Conservation (phyloP, 2,329 filamentous ascomycete genomes). For the Trichoderma harzianum region DNA sequence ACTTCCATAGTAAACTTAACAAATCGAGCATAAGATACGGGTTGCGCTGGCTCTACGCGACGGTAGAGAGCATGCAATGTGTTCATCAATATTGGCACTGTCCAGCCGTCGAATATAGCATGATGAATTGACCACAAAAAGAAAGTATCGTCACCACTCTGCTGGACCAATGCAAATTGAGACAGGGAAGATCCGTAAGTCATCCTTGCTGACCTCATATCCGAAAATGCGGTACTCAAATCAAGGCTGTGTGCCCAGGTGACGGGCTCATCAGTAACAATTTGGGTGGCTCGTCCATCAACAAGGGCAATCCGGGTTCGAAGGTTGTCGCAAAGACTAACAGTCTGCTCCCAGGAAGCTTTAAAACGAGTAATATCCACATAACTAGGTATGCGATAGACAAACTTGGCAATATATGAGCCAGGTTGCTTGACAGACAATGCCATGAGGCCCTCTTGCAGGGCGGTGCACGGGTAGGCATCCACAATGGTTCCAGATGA, state of each 20-base stretch:
- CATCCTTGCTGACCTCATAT: constrained; percentile 1
- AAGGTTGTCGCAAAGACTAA: constrained; percentile 13
- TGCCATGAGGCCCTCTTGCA: constrained; percentile 40
- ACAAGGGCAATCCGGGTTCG: constrained; percentile 19
- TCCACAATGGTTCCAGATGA: constrained; percentile 26
- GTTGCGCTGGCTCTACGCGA: neutral
- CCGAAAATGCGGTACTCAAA: neutral
- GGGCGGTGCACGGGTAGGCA: constrained; percentile 37
- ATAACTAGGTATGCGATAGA: constrained; percentile 21
- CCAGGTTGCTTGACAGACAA: constrained; percentile 31
- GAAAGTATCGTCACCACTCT: neutral
- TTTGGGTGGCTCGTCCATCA: constrained; percentile 15
- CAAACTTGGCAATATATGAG: constrained; percentile 35
- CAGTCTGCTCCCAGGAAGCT: constrained; percentile 26
- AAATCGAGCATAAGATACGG: constrained; percentile 19
- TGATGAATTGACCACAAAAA: constrained; percentile 26
- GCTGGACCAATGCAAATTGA: neutral
- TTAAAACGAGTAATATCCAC: constrained; percentile 27
- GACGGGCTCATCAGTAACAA: constrained; percentile 11
- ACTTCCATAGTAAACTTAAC: constrained; percentile 16
- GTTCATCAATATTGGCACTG: constrained; percentile 2
- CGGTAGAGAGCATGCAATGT: constrained; percentile 13
- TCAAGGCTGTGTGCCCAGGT: neutral
- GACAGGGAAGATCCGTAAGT: constrained; percentile 12
- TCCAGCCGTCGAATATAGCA: constrained; percentile 26